Evolutionary conservation across 805 yeast genomes (phyloP), one percentile per base, ranked within the genome.

Genomic region (Barnettozyma siamensis): DNA sequence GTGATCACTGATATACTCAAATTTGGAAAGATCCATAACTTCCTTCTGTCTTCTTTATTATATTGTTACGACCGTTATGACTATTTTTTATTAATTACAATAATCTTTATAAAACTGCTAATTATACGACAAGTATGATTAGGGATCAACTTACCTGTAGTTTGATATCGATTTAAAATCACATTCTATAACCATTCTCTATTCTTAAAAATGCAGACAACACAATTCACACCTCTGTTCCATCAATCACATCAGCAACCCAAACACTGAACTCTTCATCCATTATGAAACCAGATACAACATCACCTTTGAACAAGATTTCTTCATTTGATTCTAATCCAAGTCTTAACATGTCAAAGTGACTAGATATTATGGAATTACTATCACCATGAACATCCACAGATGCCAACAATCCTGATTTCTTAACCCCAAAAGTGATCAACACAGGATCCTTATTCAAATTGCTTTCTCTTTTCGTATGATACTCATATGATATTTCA

Each of bases 401-500:
- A 5, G 52, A 40, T 23, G 48, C 54, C 16, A 53, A 32, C 33
- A 27, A 24, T 2, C 85, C 84, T 7, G n/a, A 13, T 43, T 75
- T 78, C 6, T 72, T 80, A 3, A 88, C 79, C 2, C 55, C 43
- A 33, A 73, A 67, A 27, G 49, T 56, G 5, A 74, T 55, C 15
- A 7, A 11, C 7, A n/a, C 19, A 21, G 17, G 24, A 21, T 9
- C 24, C 6, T 21, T 21, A 21, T 9, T 9, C 7, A 8, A 13
- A 26, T 26, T 16, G 12, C 8, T 20, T n/a, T 15, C 37, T 12
- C 15, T 17, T 6, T 10, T 15, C 15, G 31, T 19, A 7, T n/a
- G n/a, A 15, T 32, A 18, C 1, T 31, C 7, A 16, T 29, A 56
- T 1, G 54, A 52, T 43, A 84, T 78, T 31, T 72, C 67, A 58